Conservation (phyloP, 176 grass and related monocot species). For the Panicum miliaceum region DNA sequence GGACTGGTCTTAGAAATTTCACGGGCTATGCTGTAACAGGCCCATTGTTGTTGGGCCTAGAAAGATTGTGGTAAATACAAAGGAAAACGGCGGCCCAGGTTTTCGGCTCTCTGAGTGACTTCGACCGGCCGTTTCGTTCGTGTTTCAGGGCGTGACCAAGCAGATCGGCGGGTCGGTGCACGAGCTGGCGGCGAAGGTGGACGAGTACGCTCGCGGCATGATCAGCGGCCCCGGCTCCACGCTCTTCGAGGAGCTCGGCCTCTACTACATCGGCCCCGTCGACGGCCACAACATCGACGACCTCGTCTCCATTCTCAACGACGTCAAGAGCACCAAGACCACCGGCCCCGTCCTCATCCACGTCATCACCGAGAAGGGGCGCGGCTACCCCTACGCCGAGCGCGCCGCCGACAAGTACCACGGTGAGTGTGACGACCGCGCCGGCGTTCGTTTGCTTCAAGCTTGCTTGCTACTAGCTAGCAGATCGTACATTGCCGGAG, state of each 20-base stretch:
- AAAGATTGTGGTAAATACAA: not conserved
- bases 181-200: conserved; percentile 93
- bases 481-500: not conserved
- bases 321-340: conserved; percentile 87
- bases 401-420: conserved; percentile 97
- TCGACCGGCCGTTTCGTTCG: not conserved
- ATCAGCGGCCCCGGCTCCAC: conserved; percentile 85
- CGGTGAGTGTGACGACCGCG: conserved; percentile 40
- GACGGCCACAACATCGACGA: conserved; percentile 98
- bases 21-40: not conserved
- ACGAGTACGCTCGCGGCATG: conserved; percentile 99
- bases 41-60: not conserved
- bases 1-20: not conserved
- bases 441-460: too few species aligned
- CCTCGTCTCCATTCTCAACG: conserved; percentile 79
- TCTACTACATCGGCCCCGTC: conserved; percentile 96
- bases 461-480: not conserved
- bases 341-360: conserved; percentile 98
- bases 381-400: conserved; percentile 97
- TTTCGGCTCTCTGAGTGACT: not conserved
- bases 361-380: conserved; percentile 93
- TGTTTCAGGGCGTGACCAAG: conserved; percentile 81
- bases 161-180: conserved; percentile 95
- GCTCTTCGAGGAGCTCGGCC: conserved; percentile 96
- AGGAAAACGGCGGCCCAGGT: not conserved